These are phyloP conservation scores for Hibiscus syriacus DNA, from an alignment of 345 rosid species.

Conservation along the genomic window DNA sequence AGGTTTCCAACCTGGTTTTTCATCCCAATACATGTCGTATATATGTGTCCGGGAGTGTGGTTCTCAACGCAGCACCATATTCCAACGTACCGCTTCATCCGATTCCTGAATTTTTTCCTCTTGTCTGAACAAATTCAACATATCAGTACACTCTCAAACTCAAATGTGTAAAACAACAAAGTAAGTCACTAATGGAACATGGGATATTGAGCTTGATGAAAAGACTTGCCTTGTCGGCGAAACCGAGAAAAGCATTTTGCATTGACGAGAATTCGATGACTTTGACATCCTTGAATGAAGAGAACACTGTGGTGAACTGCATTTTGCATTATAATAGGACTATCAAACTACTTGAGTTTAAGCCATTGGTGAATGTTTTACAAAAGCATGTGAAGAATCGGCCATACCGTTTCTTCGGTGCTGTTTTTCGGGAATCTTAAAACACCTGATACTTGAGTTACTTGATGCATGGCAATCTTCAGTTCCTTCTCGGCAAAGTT, in stretches of 20 bases:
- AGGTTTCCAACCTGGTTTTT: conserved; percentile 91
- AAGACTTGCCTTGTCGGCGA: conserved; percentile 62
- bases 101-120: conserved; percentile 64
- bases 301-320: conserved; percentile 67
- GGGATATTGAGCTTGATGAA: background rate
- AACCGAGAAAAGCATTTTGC: conserved; percentile 76
- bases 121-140: conserved; percentile 27
- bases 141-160: conserved; percentile 3
- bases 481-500: conserved; percentile 70
- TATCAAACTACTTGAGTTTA: background rate
- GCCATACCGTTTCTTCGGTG: conserved; percentile 69
- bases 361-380: too few relatives aligned
- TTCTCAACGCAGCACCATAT: conserved; percentile 91
- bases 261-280: conserved; percentile 81
- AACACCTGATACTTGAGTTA: conserved; percentile 36
- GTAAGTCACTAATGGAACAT: background rate
- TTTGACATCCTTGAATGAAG: conserved; percentile 67
- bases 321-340: background rate
- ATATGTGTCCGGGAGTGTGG: conserved; percentile 81
- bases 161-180: background rate
- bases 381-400: conserved; percentile 1
- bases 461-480: conserved; percentile 49
- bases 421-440: conserved; percentile 74
- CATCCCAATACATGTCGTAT: conserved; percentile 98
- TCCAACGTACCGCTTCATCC: conserved; percentile 73